Conservation (phyloP, 176 grass and related monocot genomes). For the Sorghum bicolor region DNA sequence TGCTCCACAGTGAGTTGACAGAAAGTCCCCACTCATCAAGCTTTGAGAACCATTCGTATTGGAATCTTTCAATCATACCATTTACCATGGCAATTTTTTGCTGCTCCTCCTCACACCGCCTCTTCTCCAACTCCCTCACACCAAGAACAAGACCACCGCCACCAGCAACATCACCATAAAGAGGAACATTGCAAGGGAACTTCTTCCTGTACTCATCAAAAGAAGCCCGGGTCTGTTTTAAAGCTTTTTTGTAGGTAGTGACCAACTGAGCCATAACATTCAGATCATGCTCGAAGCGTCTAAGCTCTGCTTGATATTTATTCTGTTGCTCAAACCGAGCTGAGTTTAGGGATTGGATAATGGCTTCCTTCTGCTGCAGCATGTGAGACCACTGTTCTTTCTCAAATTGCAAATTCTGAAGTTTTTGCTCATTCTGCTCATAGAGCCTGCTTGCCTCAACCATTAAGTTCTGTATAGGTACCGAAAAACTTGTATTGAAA, state of each 20-base stretch:
- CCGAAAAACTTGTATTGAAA: slow-evolving; percentile 38
- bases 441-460: slow-evolving; percentile 47
- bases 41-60: slow-evolving; percentile 49
- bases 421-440: slow-evolving; percentile 56
- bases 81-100: slow-evolving; percentile 14
- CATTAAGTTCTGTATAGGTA: slow-evolving; percentile 39
- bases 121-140: slow-evolving; percentile 61
- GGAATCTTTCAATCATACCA: slow-evolving; percentile 46
- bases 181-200: slow-evolving; percentile 53
- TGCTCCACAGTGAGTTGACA: slow-evolving; percentile 4
- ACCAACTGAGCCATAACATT: slow-evolving; percentile 67
- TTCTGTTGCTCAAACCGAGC: slow-evolving; percentile 59
- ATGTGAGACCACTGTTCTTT: slow-evolving; percentile 41
- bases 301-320: slow-evolving; percentile 57
- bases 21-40: neutral
- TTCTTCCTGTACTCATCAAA: slow-evolving; percentile 65
- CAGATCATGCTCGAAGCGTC: slow-evolving; percentile 66
- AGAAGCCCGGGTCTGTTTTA: slow-evolving; percentile 42
- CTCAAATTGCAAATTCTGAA: slow-evolving; percentile 42
- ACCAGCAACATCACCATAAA: slow-evolving; percentile 50
- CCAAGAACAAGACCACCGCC: slow-evolving; percentile 70
- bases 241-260: slow-evolving; percentile 51
- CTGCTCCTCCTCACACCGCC: slow-evolving; percentile 42
- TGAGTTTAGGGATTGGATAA: slow-evolving; percentile 57
- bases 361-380: slow-evolving; percentile 56